Conservation (phyloP, 371 early-diverging fungal species). For the Mucor saturninus region DNA sequence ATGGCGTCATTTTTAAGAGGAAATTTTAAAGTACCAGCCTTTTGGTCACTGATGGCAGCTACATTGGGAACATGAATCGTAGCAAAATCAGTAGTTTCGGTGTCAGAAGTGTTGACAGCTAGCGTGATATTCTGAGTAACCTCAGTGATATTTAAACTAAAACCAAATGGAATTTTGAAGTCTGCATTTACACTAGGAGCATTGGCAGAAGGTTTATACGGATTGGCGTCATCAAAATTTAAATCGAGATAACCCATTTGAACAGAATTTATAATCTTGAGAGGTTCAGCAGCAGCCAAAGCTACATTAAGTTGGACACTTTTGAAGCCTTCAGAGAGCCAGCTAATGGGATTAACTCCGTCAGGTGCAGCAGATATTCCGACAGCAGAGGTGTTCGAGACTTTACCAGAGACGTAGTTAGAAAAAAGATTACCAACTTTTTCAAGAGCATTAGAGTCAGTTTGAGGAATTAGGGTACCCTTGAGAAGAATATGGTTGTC, state of each 20-base stretch:
- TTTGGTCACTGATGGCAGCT: constrained; percentile 52
- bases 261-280: constrained; percentile 59
- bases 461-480: constrained; percentile 56
- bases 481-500: constrained; percentile 57
- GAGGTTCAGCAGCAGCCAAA: constrained; percentile 42
- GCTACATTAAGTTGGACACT: constrained; percentile 57
- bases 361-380: constrained; percentile 67
- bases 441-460: constrained; percentile 45
- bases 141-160: constrained; percentile 56
- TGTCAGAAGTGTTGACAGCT: constrained; percentile 33
- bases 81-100: constrained; percentile 48
- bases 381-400: constrained; percentile 54
- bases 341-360: constrained; percentile 57
- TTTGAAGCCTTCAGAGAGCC: constrained; percentile 64
- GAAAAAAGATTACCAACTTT: constrained; percentile 60
- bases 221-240: constrained; percentile 47
- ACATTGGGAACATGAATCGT: constrained; percentile 49
- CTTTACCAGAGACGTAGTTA: constrained; percentile 55
- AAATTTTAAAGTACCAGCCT: constrained; percentile 53
- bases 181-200: constrained; percentile 58
- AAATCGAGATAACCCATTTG: constrained; percentile 62
- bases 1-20: constrained; percentile 49
- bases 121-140: constrained; percentile 59
- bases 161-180: constrained; percentile 63
- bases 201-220: constrained; percentile 55